phyloP scores from a whole-genome alignment of 1,139 yeast genomes.

The Diutina catenulata region DNA sequence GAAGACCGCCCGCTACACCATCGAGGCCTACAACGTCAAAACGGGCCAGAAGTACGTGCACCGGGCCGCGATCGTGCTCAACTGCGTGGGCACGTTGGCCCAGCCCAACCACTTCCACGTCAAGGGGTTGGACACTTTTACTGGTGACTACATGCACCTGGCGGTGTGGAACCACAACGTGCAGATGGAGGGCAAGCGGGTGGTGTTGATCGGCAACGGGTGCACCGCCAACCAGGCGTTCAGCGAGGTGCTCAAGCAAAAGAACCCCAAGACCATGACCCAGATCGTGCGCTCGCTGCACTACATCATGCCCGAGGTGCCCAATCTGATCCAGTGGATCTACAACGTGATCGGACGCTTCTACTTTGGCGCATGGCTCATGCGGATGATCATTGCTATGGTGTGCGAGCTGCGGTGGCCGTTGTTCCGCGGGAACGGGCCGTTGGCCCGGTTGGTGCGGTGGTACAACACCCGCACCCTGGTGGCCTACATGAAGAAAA shows the following conservation, averaged over 20 bases:
- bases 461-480: slow-evolving; percentile 14
- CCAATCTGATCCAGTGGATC: slow-evolving; percentile 13
- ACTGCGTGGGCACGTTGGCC: slow-evolving; percentile 2
- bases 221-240: slow-evolving; percentile 16
- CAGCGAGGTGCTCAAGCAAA: slow-evolving; percentile 19
- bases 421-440: slow-evolving; percentile 21
- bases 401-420: slow-evolving; percentile 27
- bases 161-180: slow-evolving; percentile 5
- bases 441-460: slow-evolving; percentile 17
- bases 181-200: slow-evolving; percentile 10
- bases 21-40: neutral
- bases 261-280: slow-evolving; percentile 18
- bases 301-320: slow-evolving; percentile 31
- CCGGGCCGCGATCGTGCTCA: neutral
- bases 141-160: neutral
- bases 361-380: slow-evolving; percentile 15
- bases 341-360: slow-evolving; percentile 18
- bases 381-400: slow-evolving; percentile 19
- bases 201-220: slow-evolving; percentile 17
- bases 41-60: neutral
- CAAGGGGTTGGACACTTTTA: neutral
- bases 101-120: neutral
- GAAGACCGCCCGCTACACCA: neutral
- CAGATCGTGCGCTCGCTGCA: slow-evolving; percentile 30
- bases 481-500: slow-evolving; percentile 17